Conservation (phyloP, 2,329 filamentous ascomycete species). For the Phaeosphaeriaceae sp. region DNA sequence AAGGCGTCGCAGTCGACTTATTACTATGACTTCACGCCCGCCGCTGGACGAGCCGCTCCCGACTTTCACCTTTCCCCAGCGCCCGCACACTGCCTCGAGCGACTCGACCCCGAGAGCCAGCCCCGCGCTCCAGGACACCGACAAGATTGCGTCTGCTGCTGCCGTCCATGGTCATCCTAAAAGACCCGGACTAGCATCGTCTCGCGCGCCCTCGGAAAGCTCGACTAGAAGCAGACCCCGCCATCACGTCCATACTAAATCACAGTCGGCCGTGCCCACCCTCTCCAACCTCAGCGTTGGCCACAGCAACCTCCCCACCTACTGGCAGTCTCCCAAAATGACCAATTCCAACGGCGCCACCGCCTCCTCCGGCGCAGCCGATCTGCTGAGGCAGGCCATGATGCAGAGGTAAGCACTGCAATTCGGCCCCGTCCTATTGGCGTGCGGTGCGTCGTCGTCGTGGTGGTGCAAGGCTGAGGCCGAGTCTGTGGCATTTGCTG, state of each 20-base stretch:
- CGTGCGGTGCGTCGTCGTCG: slow-evolving; percentile 8
- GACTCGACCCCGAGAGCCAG: slow-evolving; percentile 11
- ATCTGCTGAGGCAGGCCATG: slow-evolving; percentile 65
- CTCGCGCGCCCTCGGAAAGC: slow-evolving; percentile 35
- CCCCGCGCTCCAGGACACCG: slow-evolving; percentile 15
- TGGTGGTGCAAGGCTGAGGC: slow-evolving; percentile 3
- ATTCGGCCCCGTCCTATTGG: slow-evolving; percentile 3
- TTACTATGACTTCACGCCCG: slow-evolving; percentile 46
- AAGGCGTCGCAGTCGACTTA: slow-evolving; percentile 23
- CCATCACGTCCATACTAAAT: slow-evolving; percentile 47
- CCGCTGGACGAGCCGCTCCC: slow-evolving; percentile 15
- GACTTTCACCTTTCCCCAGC: slow-evolving; percentile 16
- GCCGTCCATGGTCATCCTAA: slow-evolving; percentile 38
- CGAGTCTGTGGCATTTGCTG: slow-evolving; percentile 2
- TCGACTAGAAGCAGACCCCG: slow-evolving; percentile 36
- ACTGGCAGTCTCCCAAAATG: slow-evolving; percentile 40
- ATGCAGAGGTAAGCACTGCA: slow-evolving; percentile 61
- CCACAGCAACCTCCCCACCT: slow-evolving; percentile 34
- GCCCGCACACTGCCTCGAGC: slow-evolving; percentile 17
- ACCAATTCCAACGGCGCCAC: slow-evolving; percentile 48
- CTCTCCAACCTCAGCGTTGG: slow-evolving; percentile 47
- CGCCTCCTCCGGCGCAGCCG: slow-evolving; percentile 59
- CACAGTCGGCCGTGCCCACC: slow-evolving; percentile 53
- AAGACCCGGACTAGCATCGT: slow-evolving; percentile 39
- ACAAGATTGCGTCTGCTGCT: slow-evolving; percentile 27